These are phyloP conservation scores for Elaeagnus macrophylla DNA, from an alignment of 306 rosid species.

Conservation along the genomic window DNA sequence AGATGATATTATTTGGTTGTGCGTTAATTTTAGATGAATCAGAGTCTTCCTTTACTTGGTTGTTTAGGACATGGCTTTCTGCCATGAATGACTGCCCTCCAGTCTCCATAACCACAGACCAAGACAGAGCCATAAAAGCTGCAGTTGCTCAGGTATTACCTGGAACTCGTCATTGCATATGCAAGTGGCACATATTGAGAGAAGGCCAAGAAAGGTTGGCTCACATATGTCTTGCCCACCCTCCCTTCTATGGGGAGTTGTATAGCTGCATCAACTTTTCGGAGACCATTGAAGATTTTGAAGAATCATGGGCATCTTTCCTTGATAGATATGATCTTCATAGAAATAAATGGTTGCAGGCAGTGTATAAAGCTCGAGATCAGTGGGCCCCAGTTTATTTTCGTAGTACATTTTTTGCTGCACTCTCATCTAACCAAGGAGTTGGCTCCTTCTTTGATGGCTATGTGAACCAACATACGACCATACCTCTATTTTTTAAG, in stretches of 20 bases:
- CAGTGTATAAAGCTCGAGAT: constrained; percentile 67
- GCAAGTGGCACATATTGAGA: constrained; percentile 85
- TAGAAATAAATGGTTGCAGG: constrained; percentile 69
- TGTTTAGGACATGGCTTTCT: constrained; percentile 66
- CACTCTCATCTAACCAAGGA: constrained; percentile 47
- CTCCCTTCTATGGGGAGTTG: constrained; percentile 58
- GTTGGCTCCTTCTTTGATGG: constrained; percentile 58
- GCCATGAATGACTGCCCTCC: constrained; percentile 64
- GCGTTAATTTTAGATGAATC: constrained; percentile 70
- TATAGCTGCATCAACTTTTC: constrained; percentile 63
- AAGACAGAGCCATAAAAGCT: constrained; percentile 63
- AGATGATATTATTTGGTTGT: constrained; percentile 70
- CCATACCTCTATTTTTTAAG: constrained; percentile 54
- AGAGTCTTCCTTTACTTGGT: constrained; percentile 62
- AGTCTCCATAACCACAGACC: constrained; percentile 68
- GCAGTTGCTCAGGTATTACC: constrained; percentile 59
- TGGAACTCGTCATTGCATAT: constrained; percentile 57
- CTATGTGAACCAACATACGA: constrained; percentile 66
- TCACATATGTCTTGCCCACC: constrained; percentile 62
- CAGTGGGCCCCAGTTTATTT: constrained; percentile 89
- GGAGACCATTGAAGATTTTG: constrained; percentile 55
- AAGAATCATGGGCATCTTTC: constrained; percentile 51
- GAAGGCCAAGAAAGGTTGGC: constrained; percentile 78
- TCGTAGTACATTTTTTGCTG: constrained; percentile 61
- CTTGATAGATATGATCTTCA: constrained; percentile 45